These are phyloP conservation scores for Schoenoplectus tabernaemontani DNA, from an alignment of 202 grass and related monocot genomes.

Conservation along the genomic window DNA sequence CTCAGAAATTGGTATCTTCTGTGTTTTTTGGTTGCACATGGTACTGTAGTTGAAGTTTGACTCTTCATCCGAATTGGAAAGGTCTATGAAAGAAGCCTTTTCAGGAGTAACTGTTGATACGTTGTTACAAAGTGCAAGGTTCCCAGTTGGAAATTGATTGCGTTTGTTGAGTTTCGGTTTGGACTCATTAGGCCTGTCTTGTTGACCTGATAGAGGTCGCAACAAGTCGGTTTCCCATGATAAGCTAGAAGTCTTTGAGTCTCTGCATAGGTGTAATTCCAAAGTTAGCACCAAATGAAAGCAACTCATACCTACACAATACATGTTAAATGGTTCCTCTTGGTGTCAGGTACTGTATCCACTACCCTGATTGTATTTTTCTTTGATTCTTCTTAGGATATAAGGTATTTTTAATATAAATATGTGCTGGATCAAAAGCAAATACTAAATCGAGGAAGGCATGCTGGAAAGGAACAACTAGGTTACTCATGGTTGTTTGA, in stretches of 20 bases:
- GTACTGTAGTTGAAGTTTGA: slow-evolving; percentile 45
- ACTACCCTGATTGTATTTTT: background rate
- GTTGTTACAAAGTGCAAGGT: slow-evolving; percentile 33
- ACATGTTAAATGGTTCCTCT: background rate
- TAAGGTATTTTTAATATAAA: background rate
- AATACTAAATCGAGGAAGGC: background rate
- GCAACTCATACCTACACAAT: background rate
- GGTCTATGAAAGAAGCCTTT: slow-evolving; percentile 26
- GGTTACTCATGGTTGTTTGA: background rate
- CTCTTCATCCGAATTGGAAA: slow-evolving; percentile 36
- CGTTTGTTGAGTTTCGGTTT: background rate
- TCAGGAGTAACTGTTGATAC: slow-evolving; percentile 49
- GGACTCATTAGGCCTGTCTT: background rate
- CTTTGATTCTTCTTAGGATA: background rate
- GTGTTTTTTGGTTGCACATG: slow-evolving; percentile 71
- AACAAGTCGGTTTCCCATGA: background rate
- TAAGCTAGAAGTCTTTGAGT: background rate
- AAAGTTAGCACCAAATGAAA: background rate
- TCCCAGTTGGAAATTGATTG: slow-evolving; percentile 29
- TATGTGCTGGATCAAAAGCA: background rate
- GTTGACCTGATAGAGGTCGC: background rate
- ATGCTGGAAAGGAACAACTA: background rate
- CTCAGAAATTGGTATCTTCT: slow-evolving; percentile 37
- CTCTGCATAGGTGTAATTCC: background rate
- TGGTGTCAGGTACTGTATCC: background rate